Conservation (phyloP, 1,284 basidiomycete genomes). For the Apiotrichum sp. region DNA sequence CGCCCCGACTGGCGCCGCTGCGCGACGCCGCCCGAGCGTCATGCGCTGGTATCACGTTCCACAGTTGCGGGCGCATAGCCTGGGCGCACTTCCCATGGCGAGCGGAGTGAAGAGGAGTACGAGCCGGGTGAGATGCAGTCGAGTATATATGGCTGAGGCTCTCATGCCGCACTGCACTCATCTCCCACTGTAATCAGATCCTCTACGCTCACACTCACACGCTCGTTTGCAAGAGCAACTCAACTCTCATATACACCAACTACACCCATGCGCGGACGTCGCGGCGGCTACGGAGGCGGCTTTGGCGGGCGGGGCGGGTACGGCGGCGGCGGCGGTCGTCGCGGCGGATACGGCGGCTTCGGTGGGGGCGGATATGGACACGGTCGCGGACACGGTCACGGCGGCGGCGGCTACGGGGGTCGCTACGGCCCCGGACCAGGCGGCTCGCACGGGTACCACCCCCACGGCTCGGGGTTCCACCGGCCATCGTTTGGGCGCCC, state of each 20-base stretch:
- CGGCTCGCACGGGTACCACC: neutral
- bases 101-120: too few relatives aligned
- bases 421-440: neutral
- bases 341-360: neutral
- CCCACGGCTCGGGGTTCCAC: neutral
- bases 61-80: too few relatives aligned
- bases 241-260: neutral
- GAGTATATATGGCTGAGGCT: too few relatives aligned
- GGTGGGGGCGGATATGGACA: neutral
- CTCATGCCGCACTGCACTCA: too few relatives aligned
- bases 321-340: neutral
- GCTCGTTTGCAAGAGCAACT: neutral
- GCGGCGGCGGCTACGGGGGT: conserved; percentile 1
- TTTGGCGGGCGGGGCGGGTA: neutral
- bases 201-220: neutral
- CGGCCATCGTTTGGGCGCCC: neutral
- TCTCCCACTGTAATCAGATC: too few relatives aligned
- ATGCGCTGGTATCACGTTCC: too few relatives aligned
- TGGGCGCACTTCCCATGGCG: too few relatives aligned
- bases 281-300: neutral
- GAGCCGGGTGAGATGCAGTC: too few relatives aligned
- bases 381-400: neutral
- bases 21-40: too few relatives aligned
- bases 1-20: too few relatives aligned
- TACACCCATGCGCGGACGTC: neutral